Evolutionary conservation across 129 eudicot genomes (phyloP).

Genomic region (Pulicaria dysenterica): DNA sequence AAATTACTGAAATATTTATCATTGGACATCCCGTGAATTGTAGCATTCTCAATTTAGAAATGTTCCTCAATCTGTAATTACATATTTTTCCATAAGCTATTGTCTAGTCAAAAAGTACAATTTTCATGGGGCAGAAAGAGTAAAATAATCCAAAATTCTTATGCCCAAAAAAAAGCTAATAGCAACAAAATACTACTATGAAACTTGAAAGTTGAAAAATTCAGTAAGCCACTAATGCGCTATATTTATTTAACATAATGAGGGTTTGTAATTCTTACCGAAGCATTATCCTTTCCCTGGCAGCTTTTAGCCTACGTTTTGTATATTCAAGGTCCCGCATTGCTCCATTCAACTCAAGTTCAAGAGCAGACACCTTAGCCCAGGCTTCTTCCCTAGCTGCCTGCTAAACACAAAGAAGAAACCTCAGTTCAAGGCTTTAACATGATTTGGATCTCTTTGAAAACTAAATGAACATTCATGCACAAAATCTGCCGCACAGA

Average conservation of each 20-base stretch:
- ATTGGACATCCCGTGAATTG: background rate
- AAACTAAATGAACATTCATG: background rate
- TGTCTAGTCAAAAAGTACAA: background rate
- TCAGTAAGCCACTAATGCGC: background rate
- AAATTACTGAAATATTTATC: background rate
- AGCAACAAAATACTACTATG: slow-evolving; percentile 3
- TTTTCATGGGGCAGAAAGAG: background rate
- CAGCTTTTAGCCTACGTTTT: slow-evolving; percentile 80
- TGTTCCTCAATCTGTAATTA: background rate
- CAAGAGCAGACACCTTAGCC: slow-evolving; percentile 98
- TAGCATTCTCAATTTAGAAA: background rate
- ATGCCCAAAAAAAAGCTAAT: slow-evolving; percentile 3
- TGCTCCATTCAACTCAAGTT: slow-evolving; percentile 85
- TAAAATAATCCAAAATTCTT: background rate
- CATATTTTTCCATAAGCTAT: background rate
- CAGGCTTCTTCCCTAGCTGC: slow-evolving; percentile 99
- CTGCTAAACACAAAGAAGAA: slow-evolving; percentile 84
- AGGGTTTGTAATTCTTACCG: slow-evolving; percentile 50
- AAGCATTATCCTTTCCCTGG: slow-evolving; percentile 96
- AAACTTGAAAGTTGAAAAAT: background rate
- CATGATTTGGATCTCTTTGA: background rate
- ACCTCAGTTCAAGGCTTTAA: slow-evolving; percentile 40
- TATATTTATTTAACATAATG: background rate
- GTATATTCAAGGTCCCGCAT: slow-evolving; percentile 88
- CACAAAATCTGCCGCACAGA: background rate